Evolutionary conservation across 2,329 filamentous ascomycete genomes (phyloP).

Genomic region (Aaosphaeria arxii): DNA sequence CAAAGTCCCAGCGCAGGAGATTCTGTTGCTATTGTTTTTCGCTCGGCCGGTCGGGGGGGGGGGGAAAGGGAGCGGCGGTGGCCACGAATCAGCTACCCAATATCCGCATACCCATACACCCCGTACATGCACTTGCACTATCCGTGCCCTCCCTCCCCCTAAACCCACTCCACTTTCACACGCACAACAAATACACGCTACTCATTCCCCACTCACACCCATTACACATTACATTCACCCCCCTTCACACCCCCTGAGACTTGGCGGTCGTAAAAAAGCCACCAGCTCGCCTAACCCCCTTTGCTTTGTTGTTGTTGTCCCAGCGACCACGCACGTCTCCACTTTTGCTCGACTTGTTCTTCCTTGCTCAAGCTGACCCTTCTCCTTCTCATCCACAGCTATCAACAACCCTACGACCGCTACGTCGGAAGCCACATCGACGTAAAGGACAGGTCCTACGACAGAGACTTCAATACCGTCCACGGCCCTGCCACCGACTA

Average conservation of each 20-base stretch:
- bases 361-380: conserved; percentile 38
- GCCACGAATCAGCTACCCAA: no score
- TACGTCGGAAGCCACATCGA: conserved; percentile 67
- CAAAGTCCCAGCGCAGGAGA: no score
- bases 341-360: conserved; percentile 37
- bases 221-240: no score
- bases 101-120: no score
- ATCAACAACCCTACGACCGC: conserved; percentile 54
- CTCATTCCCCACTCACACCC: conserved; percentile 4
- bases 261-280: conserved; percentile 27
- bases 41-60: no score
- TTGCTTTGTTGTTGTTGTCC: conserved; percentile 39
- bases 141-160: background rate
- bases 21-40: no score
- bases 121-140: no score
- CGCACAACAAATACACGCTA: conserved; percentile 15
- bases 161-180: conserved; percentile 8
- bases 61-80: no score
- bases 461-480: conserved; percentile 47
- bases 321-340: conserved; percentile 34
- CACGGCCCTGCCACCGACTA: conserved; percentile 50
- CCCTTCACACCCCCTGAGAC: conserved; percentile 30
- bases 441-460: conserved; percentile 54
- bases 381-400: conserved; percentile 45
- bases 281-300: conserved; percentile 28